Evolutionary conservation across 2,329 filamentous ascomycete species (phyloP), one percentile per base, ranked within the genome.

Genomic region (Fusarium dimerum): DNA sequence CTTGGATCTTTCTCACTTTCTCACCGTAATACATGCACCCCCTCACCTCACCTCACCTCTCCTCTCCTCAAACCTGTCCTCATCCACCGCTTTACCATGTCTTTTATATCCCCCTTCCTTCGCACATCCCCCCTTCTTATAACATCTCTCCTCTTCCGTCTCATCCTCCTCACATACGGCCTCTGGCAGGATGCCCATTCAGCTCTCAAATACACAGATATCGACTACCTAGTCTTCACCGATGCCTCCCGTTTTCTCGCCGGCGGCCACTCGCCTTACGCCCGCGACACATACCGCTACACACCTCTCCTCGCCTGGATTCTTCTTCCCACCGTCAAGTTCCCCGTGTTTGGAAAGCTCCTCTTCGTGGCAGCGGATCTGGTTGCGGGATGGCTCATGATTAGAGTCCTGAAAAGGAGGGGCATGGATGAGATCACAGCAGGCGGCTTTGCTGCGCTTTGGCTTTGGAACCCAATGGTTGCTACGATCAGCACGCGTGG

Each of bases 191-290:
- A 99, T 74, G 87, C 90, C 54, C 81, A 92, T 74, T 95, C 92
- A 8, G 87, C 93, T 13, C 76, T 99, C 68, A 97, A 97, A 75
- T 99, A 97, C 78, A 99, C 94, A 47, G 94, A 99, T 74, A 97
- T 99, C 65, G 94, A 99, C 79, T 99, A 99, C 74, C 86, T 92
- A 60, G 94, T 99, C 71, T 99, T 99, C 78, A 97, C 94, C 45
- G 93, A 97, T 71, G 94, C 94, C 26, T 85, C 94, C 2, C 88
- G 89, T 59, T 93, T 89, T 72, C 73, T 90, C 41, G 75, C 86
- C 4, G 76, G 73, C n/a, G 83, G 83, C 4, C 74, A 76, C 43
- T 90, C 89, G 0, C 94, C 94, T 2, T 99, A 99, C 71, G 81
- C 83, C 40, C 85, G 94, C 48, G 93, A 94, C 67, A 99, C 94